Evolutionary conservation across 1,284 basidiomycete genomes (phyloP), one percentile per base, ranked within the genome.

Genomic region (Puccinia triticina): DNA sequence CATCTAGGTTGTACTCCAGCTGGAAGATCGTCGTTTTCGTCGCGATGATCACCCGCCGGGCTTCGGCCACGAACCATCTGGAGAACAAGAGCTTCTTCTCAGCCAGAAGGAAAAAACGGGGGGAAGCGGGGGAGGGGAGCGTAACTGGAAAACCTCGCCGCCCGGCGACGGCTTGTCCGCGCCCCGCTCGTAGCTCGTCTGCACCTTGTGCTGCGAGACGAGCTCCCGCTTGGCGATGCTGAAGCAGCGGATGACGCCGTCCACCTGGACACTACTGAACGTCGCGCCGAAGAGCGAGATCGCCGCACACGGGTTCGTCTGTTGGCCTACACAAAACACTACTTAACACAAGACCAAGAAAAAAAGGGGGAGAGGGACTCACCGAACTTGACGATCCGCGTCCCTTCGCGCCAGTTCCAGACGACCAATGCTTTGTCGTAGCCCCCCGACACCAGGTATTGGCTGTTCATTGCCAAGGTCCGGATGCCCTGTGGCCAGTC

Each of bases 61-160:
- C 79, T 67, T 82, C 79, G 16, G 79, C 79, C 37, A 82, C 79
- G 50, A 82, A 82, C 79, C 79, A 82, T 82, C 79, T 82, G 37
- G 21, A 43, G 40, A 43, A 43, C 40, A 43, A 43, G 12, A 48
- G 40, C 2, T 14, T 14, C 37, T 14, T 5, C 12, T 69, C 46
- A 74, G 23, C 48, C 26, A 53, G 43, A n/a, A 29, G 64, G 40
- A 64, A 77, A 46, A 57, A 72, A 71, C 1, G 11, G 10, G 3
- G 12, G 18, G 21, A 2, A 37, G 23, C 2, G 48, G 5, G 37
- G 21, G 8, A 29, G 34, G 1, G 16, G 34, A 76, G 26, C 34
- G 18, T 29, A 14, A 82, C 79, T 82, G 79, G 46, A 82, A 82
- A 26, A 82, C 46, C 4, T 82, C 79, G 7, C 29, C 74, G 40